Conservation (phyloP, 2,329 filamentous ascomycete species). For the Fusarium aywerte region DNA sequence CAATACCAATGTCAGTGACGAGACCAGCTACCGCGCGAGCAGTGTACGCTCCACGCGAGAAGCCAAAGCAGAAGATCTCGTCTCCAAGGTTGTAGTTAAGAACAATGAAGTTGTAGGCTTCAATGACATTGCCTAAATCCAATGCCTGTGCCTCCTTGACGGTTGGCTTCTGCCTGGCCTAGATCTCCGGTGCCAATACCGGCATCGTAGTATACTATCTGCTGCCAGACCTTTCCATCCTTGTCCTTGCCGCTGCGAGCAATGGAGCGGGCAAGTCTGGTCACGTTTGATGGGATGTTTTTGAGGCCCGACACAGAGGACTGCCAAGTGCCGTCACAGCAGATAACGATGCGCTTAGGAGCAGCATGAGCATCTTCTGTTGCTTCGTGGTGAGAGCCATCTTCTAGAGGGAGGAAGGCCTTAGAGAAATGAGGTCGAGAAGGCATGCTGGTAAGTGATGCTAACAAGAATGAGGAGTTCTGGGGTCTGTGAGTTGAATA, state of each 20-base stretch:
- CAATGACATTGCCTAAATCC: conserved; percentile 49
- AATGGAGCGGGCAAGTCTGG: conserved; percentile 49
- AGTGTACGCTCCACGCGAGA: conserved; percentile 53
- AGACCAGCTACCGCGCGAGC: conserved; percentile 51
- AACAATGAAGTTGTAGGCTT: conserved; percentile 52
- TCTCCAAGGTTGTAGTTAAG: conserved; percentile 49
- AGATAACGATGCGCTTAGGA: conserved; percentile 48
- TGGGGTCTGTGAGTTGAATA: neutral
- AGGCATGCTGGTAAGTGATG: conserved; percentile 20
- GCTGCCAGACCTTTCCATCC: conserved; percentile 47
- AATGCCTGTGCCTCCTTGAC: conserved; percentile 42
- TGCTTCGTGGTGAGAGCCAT: conserved; percentile 31
- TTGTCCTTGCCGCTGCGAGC: conserved; percentile 40
- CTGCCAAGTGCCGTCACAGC: conserved; percentile 54
- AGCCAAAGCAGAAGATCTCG: conserved; percentile 52
- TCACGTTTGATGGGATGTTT: conserved; percentile 50
- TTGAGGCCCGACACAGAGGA: conserved; percentile 41
- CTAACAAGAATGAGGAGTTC: neutral
- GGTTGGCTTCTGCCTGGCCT: conserved; percentile 27
- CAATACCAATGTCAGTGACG: conserved; percentile 45
- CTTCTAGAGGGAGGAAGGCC: conserved; percentile 29
- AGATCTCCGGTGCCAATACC: conserved; percentile 48
- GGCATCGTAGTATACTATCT: conserved; percentile 53
- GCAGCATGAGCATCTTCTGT: conserved; percentile 18
- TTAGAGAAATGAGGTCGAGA: conserved; percentile 14